Base-by-base conservation (phyloP, 805 yeast species). In the Saccharomycopsis javanensis region DNA sequence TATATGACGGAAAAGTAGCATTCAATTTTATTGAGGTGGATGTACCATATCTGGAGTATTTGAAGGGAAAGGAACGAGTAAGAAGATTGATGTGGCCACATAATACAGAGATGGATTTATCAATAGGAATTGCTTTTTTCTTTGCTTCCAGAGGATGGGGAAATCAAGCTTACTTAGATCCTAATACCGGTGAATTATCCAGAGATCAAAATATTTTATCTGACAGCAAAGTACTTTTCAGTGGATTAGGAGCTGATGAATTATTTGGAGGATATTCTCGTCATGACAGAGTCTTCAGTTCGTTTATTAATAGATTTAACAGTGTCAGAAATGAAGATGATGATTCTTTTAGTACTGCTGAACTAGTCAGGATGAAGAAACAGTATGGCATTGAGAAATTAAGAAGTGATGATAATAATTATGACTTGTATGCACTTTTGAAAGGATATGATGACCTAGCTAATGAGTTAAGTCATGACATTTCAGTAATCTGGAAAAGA, bases 161-260 rank as follows among this genome's bases (percentile, higher is more conserved):
- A 0, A 63, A 57, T 13, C 56, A 61, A 16, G 67, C 64, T 2
- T 31, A 54, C n/a, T 60, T 53, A 1, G 28, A 63, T 20, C 64
- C 60, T 1, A 58, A 65, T 16, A 54, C 57, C 1, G 46, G n/a
- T 3, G 55, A 63, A 13, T 20, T 57, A 18, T 46, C 33, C 18
- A 55, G 66, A 50, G 55, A 34, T 2, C 57, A 62, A 1, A 38
- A 51, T 25, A 28, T 38, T 6, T 61, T 66, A 1, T 79, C 90
- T 18, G 67, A 70, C 7, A 79, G 89, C 7, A 79, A 81, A 62
- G 96, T 94, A 0, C 68, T 94, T 7, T 73, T 94, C 35, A 88
- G 96, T 55, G 99, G 99, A 0, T 74, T 94, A 11, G 99, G 99
- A 1, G 99, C 99, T 0, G 99, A 94, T 71, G 99, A 94, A 69